Evolutionary conservation across 306 rosid genomes (phyloP), one percentile per base, ranked within the genome.

Genomic region (Citrullus colocynthis): DNA sequence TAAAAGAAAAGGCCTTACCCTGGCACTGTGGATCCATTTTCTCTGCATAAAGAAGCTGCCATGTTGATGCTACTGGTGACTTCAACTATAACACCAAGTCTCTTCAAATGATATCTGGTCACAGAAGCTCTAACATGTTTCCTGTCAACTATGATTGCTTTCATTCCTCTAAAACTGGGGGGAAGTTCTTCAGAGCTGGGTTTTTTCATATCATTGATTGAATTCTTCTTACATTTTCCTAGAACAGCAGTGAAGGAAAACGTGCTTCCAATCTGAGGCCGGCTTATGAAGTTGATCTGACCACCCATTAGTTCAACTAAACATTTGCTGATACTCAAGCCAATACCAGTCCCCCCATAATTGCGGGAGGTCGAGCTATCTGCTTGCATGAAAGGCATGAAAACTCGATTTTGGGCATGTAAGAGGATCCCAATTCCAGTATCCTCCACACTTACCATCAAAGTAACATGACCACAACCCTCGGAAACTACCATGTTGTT

Each of bases 341-440:
- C 99, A 39, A 96, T 96, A 74, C 98, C 99, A 60, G 99, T 96
- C 75, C 99, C 99, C 9, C 99, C 99, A 77, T 92, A 96, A 74
- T 93, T 84, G 85, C 98, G 85, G 56, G 99, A 96, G 39, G 97
- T 96, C 56, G 99, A 96, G 88, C 99, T 96, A 81, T 96, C 99
- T 30, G 94, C 99, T 80, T 96, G 99, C 90, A 92, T 92, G 87
- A 96, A 96, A 60, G 99, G 99, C 88, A 74, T 88, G 89, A 92
- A 93, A 82, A 96, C 91, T 59, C 90, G 88, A 72, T 86, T 88
- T 83, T 96, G 98, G 20, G 98, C 97, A 28, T 80, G n/a, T 63
- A 88, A 81, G n/a, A 97, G 97, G 82, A 96, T 96, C 57, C 99
- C 99, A 52, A 87, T 90, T 72, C 99, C 99, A 18, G 98, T 96